These are phyloP conservation scores for Comarum palustre DNA, from an alignment of 306 rosid genomes.

Conservation along the genomic window DNA sequence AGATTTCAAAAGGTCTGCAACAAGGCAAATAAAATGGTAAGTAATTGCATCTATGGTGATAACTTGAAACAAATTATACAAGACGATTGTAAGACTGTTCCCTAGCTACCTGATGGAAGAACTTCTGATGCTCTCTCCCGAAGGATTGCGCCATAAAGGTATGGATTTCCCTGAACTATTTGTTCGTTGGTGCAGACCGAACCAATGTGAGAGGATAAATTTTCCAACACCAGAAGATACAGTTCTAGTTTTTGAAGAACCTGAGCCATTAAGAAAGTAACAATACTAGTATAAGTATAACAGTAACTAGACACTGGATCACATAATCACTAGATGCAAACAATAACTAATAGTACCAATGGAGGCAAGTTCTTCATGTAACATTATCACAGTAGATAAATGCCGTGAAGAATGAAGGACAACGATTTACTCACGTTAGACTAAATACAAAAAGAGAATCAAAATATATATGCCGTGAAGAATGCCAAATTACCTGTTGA, in stretches of 20 bases:
- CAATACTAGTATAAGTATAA: conserved; percentile 8
- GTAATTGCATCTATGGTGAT: conserved; percentile 16
- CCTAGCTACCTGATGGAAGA: conserved; percentile 61
- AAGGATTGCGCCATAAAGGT: conserved; percentile 63
- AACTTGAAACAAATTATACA: neutral
- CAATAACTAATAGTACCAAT: neutral
- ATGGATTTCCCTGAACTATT: too few relatives aligned
- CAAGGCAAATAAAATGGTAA: conserved; percentile 29
- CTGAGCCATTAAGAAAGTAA: conserved; percentile 40
- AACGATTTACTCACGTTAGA: neutral
- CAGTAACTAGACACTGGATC: conserved; percentile 5
- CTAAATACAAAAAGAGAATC: neutral
- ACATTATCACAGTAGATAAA: conserved; percentile 4
- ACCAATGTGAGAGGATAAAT: conserved; percentile 38
- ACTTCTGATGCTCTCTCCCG: conserved; percentile 67
- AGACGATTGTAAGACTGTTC: conserved; percentile 10
- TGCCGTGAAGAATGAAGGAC: neutral
- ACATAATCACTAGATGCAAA: neutral
- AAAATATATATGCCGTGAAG: too few relatives aligned
- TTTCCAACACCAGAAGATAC: conserved; percentile 73
- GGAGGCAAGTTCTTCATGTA: neutral
- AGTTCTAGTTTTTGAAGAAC: conserved; percentile 56
- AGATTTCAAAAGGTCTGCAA: conserved; percentile 60
- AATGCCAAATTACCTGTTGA: conserved; percentile 72
- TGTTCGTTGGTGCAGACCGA: conserved; percentile 18